Evolutionary conservation across 495 filamentous ascomycete genomes (phyloP).

Genomic region (Aspergillus haitiensis): DNA sequence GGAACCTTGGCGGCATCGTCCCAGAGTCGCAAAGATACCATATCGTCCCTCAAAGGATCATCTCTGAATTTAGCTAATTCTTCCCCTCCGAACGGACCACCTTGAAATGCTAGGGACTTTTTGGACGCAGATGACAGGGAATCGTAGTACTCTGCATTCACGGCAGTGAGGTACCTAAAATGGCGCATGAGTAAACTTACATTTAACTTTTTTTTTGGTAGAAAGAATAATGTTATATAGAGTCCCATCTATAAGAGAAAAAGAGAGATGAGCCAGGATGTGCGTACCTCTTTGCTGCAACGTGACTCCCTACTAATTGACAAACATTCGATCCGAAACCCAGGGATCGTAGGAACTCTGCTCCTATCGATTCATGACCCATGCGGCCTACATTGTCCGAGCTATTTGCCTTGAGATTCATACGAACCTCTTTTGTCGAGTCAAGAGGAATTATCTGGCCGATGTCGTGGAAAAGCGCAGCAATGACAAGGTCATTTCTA

Average conservation of each 20-base stretch:
- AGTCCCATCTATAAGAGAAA: slow-evolving; percentile 31
- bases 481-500: slow-evolving; percentile 40
- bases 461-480: slow-evolving; percentile 48
- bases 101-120: slow-evolving; percentile 43
- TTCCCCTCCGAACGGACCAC: slow-evolving; percentile 41
- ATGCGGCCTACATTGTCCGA: slow-evolving; percentile 41
- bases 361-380: slow-evolving; percentile 46
- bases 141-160: slow-evolving; percentile 38
- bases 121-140: slow-evolving; percentile 41
- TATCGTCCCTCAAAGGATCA: slow-evolving; percentile 39
- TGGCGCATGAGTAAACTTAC: too few relatives aligned
- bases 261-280: neutral
- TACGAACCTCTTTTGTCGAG: slow-evolving; percentile 32
- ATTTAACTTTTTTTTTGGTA: too few relatives aligned
- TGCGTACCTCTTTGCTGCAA: slow-evolving; percentile 45
- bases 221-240: too few relatives aligned
- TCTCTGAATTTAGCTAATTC: slow-evolving; percentile 33
- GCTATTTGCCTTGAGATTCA: slow-evolving; percentile 27
- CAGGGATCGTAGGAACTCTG: slow-evolving; percentile 36
- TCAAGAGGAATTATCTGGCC: slow-evolving; percentile 43
- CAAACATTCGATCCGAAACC: slow-evolving; percentile 43
- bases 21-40: slow-evolving; percentile 43
- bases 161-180: slow-evolving; percentile 40
- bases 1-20: slow-evolving; percentile 45
- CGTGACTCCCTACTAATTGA: slow-evolving; percentile 44